Evolutionary conservation across 495 filamentous ascomycete species (phyloP).

Genomic region (Opeltia flavorubescens): DNA sequence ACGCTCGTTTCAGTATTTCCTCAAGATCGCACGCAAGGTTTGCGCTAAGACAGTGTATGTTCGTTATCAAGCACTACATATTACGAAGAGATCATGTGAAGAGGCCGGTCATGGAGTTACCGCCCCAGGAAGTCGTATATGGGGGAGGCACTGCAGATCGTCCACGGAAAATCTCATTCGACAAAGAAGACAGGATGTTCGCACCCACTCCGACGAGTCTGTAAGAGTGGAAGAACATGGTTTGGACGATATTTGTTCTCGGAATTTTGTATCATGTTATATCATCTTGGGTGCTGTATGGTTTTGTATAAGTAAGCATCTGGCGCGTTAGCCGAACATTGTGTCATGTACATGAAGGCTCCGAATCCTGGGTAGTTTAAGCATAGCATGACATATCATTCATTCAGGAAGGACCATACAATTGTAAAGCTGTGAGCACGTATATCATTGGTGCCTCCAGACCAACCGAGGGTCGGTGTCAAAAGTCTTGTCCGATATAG

Average conservation of each 20-base stretch:
- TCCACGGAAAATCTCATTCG: background rate
- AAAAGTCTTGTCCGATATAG: too few relatives aligned
- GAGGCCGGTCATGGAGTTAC: background rate
- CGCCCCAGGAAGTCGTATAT: background rate
- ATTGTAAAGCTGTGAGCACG: too few relatives aligned
- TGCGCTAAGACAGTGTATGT: conserved; percentile 6
- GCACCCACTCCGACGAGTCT: background rate
- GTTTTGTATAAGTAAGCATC: too few relatives aligned
- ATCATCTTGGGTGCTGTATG: too few relatives aligned
- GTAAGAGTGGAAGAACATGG: background rate
- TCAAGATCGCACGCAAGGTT: conserved; percentile 6
- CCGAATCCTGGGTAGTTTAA: too few relatives aligned
- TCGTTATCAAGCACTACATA: conserved; percentile 6
- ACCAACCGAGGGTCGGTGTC: too few relatives aligned
- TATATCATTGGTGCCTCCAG: too few relatives aligned
- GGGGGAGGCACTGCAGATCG: background rate
- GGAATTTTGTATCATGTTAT: too few relatives aligned
- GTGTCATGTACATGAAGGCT: too few relatives aligned
- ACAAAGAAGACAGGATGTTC: background rate
- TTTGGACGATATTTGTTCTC: background rate
- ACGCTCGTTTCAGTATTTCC: conserved; percentile 16
- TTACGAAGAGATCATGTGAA: conserved; percentile 3
- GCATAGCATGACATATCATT: background rate
- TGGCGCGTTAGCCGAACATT: too few relatives aligned
- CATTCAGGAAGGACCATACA: too few relatives aligned